Conservation (phyloP, 495 filamentous ascomycete genomes). For the Penicillium tannophilum region DNA sequence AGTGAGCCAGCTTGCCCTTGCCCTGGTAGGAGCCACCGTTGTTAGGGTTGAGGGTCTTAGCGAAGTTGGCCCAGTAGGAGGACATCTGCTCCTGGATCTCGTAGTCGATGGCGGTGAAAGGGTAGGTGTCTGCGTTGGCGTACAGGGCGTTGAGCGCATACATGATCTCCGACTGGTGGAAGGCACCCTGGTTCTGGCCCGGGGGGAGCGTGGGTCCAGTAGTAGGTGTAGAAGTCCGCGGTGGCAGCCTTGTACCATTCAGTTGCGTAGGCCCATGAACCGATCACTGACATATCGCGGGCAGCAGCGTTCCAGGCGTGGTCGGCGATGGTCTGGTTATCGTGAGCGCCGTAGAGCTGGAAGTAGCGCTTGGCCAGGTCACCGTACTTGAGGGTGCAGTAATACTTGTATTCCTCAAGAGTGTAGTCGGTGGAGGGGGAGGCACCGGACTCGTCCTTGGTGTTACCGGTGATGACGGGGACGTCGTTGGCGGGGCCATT, state of each 20-base stretch:
- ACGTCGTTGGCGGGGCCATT: constrained; percentile 39
- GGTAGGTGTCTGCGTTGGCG: constrained; percentile 26
- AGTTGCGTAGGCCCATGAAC: constrained; percentile 29
- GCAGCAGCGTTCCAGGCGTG: constrained; percentile 32
- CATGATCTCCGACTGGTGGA: constrained; percentile 36
- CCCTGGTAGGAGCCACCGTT: constrained; percentile 25
- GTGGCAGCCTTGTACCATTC: constrained; percentile 32
- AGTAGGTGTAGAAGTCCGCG: constrained; percentile 33
- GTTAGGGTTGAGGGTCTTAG: constrained; percentile 33
- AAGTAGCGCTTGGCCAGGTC: constrained; percentile 26
- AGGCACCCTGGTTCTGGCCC: constrained; percentile 31
- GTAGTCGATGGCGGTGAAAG: constrained; percentile 28
- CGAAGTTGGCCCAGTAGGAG: constrained; percentile 36
- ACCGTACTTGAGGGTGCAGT: constrained; percentile 29
- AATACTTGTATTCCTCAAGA: constrained; percentile 24
- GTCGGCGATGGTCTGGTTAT: constrained; percentile 23
- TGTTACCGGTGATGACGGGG: constrained; percentile 38
- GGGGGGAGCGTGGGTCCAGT: constrained; percentile 35
- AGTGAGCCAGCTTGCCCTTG: constrained; percentile 15
- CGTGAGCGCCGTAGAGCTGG: constrained; percentile 26
- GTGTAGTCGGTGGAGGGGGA: constrained; percentile 26
- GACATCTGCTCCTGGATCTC: constrained; percentile 29
- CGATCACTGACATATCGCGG: constrained; percentile 25
- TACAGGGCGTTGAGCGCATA: constrained; percentile 32
- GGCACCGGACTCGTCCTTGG: constrained; percentile 34